These are phyloP conservation scores for Dillenia suffruticosa DNA, from an alignment of 164 flowering plant species.

Conservation along the genomic window DNA sequence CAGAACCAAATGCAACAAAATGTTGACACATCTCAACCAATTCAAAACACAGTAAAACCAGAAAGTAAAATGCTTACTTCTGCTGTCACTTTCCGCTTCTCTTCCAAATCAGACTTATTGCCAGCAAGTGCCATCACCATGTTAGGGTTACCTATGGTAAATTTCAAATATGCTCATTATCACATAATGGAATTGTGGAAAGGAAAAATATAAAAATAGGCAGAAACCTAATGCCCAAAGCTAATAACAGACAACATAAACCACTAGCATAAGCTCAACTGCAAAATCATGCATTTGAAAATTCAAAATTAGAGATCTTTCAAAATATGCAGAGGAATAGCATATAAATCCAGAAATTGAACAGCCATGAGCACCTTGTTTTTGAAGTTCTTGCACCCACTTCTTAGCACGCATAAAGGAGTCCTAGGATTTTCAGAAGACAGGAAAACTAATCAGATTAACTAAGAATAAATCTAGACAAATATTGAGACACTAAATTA, in stretches of 20 bases:
- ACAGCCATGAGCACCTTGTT: slow-evolving; percentile 37
- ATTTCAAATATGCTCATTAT: not conserved
- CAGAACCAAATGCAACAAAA: too few species aligned
- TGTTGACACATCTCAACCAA: too few species aligned
- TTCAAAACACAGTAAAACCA: too few species aligned
- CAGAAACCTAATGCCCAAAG: too few species aligned
- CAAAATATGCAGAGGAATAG: not conserved
- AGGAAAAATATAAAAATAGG: not conserved
- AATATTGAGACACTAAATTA: not conserved
- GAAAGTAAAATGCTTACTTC: slow-evolving; percentile 33
- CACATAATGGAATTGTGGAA: not conserved
- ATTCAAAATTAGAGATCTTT: too few species aligned
- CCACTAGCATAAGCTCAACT: too few species aligned
- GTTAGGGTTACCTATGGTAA: slow-evolving; percentile 65
- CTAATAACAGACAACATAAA: too few species aligned
- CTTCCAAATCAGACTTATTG: slow-evolving; percentile 76
- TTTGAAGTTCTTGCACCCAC: slow-evolving; percentile 72
- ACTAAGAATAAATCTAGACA: too few species aligned
- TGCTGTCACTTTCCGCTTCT: slow-evolving; percentile 56
- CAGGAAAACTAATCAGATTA: not conserved
- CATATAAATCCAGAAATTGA: not conserved
- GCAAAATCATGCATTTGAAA: too few species aligned
- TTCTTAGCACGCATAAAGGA: slow-evolving; percentile 61
- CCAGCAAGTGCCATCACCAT: slow-evolving; percentile 95
- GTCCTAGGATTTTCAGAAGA: slow-evolving; percentile 29